Evolutionary conservation across 306 rosid genomes (phyloP).

Genomic region (Cicer judaicum): DNA sequence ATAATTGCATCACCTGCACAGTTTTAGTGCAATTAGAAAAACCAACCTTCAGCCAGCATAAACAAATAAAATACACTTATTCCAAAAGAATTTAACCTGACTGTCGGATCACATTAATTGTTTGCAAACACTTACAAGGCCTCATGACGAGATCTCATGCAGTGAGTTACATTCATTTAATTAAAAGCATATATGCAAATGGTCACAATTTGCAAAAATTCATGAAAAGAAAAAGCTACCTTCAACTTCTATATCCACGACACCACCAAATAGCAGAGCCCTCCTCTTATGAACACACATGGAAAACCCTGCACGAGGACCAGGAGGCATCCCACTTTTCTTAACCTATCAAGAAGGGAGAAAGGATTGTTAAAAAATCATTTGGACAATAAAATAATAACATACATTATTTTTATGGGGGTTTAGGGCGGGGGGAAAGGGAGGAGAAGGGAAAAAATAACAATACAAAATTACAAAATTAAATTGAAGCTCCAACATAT

Average conservation of each 20-base stretch:
- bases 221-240: slow-evolving; percentile 55
- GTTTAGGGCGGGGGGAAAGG: not conserved
- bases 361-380: slow-evolving; percentile 36
- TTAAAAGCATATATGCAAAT: not conserved
- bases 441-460: slow-evolving; percentile 18
- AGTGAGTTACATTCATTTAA: slow-evolving; percentile 10
- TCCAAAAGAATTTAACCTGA: slow-evolving; percentile 22
- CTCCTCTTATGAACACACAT: slow-evolving; percentile 94
- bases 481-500: slow-evolving; percentile 18
- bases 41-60: slow-evolving; percentile 35
- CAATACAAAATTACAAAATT: not conserved
- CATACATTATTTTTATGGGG: slow-evolving; percentile 19
- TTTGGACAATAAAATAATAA: slow-evolving; percentile 5
- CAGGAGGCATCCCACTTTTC: slow-evolving; percentile 98
- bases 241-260: slow-evolving; percentile 94
- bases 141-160: slow-evolving; percentile 10
- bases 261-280: slow-evolving; percentile 93
- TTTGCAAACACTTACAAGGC: slow-evolving; percentile 20
- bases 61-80: slow-evolving; percentile 4
- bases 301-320: slow-evolving; percentile 98
- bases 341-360: slow-evolving; percentile 67
- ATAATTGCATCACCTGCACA: slow-evolving; percentile 86
- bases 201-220: slow-evolving; percentile 9
- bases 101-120: slow-evolving; percentile 18
- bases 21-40: slow-evolving; percentile 39